Conservation (phyloP, 257 asterid species). For the Haberlea rhodopensis region DNA sequence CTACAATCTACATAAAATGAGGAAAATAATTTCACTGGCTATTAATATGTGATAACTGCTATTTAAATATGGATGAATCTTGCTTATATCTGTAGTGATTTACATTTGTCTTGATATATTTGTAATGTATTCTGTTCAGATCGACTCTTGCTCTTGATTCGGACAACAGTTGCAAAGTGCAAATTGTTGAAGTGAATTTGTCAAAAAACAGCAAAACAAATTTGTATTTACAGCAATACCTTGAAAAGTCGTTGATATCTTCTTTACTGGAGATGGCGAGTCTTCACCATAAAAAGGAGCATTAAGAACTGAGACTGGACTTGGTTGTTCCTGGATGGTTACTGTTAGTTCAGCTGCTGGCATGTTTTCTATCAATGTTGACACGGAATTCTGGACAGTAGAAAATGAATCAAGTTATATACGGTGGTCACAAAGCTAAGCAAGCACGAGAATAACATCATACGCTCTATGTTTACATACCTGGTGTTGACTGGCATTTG, state of each 20-base stretch:
- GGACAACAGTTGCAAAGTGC: conserved; percentile 8
- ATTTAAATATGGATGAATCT: not conserved
- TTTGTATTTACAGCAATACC: conserved; percentile 48
- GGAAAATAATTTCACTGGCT: conserved; percentile 14
- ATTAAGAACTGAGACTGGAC: conserved; percentile 94
- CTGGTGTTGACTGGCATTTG: conserved; percentile 36
- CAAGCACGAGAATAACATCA: conserved; percentile 10
- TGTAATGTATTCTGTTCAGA: conserved; percentile 9
- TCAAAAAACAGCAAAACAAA: conserved; percentile 11
- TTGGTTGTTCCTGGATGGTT: conserved; percentile 73
- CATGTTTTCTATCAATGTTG: conserved; percentile 41
- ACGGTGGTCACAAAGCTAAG: conserved; percentile 12
- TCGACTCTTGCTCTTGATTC: conserved; percentile 15
- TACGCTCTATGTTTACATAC: conserved; percentile 40
- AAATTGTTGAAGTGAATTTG: conserved; percentile 10
- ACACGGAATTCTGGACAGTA: conserved; percentile 45
- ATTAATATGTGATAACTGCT: conserved; percentile 9
- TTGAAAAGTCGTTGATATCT: conserved; percentile 60
- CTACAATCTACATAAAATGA: conserved; percentile 9
- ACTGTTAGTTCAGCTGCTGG: conserved; percentile 44
- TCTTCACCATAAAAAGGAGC: conserved; percentile 69
- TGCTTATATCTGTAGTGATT: conserved; percentile 12
- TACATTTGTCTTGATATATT: conserved; percentile 12
- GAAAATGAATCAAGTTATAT: conserved; percentile 29
- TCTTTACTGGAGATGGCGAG: conserved; percentile 87